Evolutionary conservation across 805 yeast species (phyloP).

Genomic region (Pichia heedii): DNA sequence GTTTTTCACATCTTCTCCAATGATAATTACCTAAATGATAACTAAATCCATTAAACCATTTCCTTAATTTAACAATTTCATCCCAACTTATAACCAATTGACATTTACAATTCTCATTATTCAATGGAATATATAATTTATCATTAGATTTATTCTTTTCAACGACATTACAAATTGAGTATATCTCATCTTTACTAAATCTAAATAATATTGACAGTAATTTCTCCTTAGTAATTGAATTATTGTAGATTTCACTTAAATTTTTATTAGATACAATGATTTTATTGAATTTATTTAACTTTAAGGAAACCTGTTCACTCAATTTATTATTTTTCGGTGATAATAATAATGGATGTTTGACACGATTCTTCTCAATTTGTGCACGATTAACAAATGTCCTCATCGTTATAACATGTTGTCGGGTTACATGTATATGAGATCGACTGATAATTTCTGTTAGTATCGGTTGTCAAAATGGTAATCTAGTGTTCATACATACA

Average conservation of each 20-base stretch:
- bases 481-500: conserved; percentile 16
- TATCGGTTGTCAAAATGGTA: not conserved
- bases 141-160: conserved; percentile 1
- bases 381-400: conserved; percentile 21
- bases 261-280: conserved; percentile 21
- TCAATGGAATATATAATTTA: conserved; percentile 6
- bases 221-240: conserved; percentile 9
- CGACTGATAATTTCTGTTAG: conserved; percentile 11
- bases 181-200: conserved; percentile 15
- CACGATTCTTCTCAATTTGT: conserved; percentile 16
- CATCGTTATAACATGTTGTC: conserved; percentile 14
- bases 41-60: conserved; percentile 4
- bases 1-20: conserved; percentile 10
- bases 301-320: conserved; percentile 7
- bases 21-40: not conserved
- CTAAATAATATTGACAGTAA: conserved; percentile 17
- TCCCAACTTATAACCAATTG: conserved; percentile 15
- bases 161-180: conserved; percentile 3
- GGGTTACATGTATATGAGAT: conserved; percentile 16
- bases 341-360: conserved; percentile 9
- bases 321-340: conserved; percentile 1
- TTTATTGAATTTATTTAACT: conserved; percentile 15
- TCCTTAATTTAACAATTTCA: conserved; percentile 15
- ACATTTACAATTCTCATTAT: conserved; percentile 21
- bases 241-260: conserved; percentile 14